phyloP scores from a whole-genome alignment of 2,329 filamentous ascomycete genomes.

The Xylaria sp. region DNA sequence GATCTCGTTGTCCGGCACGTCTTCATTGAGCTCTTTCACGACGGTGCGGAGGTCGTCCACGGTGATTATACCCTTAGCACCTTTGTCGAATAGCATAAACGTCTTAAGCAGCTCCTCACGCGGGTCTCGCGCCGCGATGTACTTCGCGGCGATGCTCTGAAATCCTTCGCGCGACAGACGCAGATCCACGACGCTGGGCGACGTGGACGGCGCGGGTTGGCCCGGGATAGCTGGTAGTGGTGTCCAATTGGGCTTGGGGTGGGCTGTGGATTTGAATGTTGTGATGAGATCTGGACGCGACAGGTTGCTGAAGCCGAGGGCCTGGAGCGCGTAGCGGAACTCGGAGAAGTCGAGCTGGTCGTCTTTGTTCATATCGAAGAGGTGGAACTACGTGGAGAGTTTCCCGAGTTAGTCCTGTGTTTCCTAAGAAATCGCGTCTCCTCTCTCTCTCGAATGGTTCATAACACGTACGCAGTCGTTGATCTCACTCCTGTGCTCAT shows the following conservation, averaged over 20 bases:
- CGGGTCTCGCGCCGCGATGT: constrained; percentile 78
- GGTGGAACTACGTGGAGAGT: constrained; percentile 60
- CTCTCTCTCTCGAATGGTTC: too few relatives aligned
- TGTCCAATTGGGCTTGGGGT: constrained; percentile 57
- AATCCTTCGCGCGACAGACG: constrained; percentile 69
- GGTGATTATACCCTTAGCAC: constrained; percentile 85
- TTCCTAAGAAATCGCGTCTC: neutral
- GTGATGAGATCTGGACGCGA: constrained; percentile 78
- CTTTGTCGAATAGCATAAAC: constrained; percentile 88
- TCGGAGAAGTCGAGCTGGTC: constrained; percentile 95
- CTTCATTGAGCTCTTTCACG: constrained; percentile 86
- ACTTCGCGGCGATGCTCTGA: constrained; percentile 69
- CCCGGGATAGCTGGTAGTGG: constrained; percentile 39
- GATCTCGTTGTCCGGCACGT: constrained; percentile 86
- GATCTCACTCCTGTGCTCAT: constrained; percentile 90
- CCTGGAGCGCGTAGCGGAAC: constrained; percentile 92
- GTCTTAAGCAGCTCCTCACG: constrained; percentile 86
- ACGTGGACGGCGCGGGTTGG: constrained; percentile 43
- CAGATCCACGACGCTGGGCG: constrained; percentile 60
- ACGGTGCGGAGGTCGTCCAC: constrained; percentile 82
- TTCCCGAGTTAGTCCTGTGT: neutral
- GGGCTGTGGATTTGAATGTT: constrained; percentile 75
- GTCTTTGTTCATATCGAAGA: constrained; percentile 97
- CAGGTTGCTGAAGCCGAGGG: constrained; percentile 80
- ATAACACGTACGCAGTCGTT: constrained; percentile 74